Percentiles rank a stretch among this genome's conserved stretches.
Evolutionary conservation across 371 early-diverging fungal genomes (phyloP).

Genomic region (Rhizomucor pusillus): DNA sequence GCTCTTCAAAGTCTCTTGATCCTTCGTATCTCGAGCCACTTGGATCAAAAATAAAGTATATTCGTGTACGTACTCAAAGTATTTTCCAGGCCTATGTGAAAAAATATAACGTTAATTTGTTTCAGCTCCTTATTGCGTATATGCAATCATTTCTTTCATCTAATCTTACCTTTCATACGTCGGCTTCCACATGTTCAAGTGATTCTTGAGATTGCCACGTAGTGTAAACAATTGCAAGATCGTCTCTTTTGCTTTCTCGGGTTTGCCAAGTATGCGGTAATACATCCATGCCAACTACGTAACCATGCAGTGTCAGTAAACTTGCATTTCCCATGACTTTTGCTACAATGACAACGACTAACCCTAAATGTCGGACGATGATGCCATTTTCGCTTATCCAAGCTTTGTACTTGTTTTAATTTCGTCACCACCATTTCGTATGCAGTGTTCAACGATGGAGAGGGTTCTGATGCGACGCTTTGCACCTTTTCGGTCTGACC

Average conservation of each 20-base stretch:
- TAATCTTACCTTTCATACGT: conserved; percentile 63
- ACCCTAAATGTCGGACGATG: conserved; percentile 69
- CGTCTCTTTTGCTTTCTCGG: conserved; percentile 56
- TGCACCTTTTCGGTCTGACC: not conserved
- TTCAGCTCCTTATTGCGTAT: not conserved
- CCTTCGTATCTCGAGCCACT: conserved; percentile 51
- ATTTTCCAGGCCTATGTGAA: conserved; percentile 54
- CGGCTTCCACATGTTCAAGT: conserved; percentile 69
- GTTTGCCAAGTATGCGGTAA: conserved; percentile 51
- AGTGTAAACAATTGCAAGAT: conserved; percentile 58
- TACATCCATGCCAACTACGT: conserved; percentile 63
- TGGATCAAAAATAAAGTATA: conserved; percentile 60
- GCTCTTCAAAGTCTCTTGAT: conserved; percentile 54
- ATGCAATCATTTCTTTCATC: not conserved
- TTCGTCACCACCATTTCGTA: conserved; percentile 47
- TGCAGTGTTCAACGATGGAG: conserved; percentile 13
- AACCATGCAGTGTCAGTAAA: not conserved
- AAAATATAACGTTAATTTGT: not conserved
- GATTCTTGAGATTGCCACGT: conserved; percentile 46
- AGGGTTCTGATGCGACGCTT: not conserved
- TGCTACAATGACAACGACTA: conserved; percentile 8
- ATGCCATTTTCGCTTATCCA: conserved; percentile 65
- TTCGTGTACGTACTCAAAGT: conserved; percentile 65
- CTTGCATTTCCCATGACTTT: no score
- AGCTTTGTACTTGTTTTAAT: conserved; percentile 41